Base-by-base conservation (phyloP, 805 yeast species). In the Metschnikowia aberdeeniae region DNA sequence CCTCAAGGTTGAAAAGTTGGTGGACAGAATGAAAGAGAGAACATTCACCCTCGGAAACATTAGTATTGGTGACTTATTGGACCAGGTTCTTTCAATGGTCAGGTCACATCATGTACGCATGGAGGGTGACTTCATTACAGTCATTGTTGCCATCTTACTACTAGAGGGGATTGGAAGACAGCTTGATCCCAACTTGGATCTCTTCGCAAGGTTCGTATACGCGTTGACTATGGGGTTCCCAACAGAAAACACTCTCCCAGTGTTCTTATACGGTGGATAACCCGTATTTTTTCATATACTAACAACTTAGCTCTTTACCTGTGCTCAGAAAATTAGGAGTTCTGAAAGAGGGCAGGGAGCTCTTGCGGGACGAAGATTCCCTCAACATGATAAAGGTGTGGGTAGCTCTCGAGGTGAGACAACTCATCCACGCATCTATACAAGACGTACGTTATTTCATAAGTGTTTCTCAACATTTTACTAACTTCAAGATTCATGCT, bases 51-150 rank as follows among this genome's bases (percentile, higher is more conserved):
- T 93, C 42, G 98, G 98, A 0, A 86, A 89, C 38, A 84, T 93
- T 11, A 86, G 92, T 31, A 87, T 93, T 51, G 97, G 98, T 4
- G 97, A 90, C 57, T 70, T 93, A 46, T 71, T 93, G 46, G 93
- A 89, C 54, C 85, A 82, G 58, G 90, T 92, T 75, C 73, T 93
- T 47, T 73, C 82, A 3, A 89, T 93, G 97, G 98, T 93, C 14
- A 73, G 98, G 50, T 70, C 73, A 9, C 99, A 93, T 63, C 99
- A 93, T 64, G 99, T 93, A 19, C 76, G 97, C 59, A 86, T 93
- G 96, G 99, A 93, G 60, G 95, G 96, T 6, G 99, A 93, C 64
- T 93, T 93, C 60, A 82, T 93, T 35, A 89, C 96, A 27, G 96
- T 93, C 20, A 85, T 93, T n/a, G 89, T 93, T 28, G 96, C 98